phyloP scores from a whole-genome alignment of 2,329 filamentous ascomycete genomes.

The Huntiella decipiens region DNA sequence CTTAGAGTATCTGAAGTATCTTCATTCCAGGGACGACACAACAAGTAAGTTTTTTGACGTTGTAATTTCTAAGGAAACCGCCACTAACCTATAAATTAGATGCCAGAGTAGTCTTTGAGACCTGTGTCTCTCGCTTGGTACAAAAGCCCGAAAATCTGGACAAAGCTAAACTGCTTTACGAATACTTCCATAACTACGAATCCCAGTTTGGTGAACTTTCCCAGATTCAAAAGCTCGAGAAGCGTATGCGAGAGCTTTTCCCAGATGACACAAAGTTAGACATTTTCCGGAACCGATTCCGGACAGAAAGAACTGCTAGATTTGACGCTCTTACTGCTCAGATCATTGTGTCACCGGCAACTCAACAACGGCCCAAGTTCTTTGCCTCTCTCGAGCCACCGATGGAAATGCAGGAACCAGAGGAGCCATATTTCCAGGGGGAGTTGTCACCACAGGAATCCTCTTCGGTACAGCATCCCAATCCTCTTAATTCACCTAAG shows the following conservation, averaged over 20 bases:
- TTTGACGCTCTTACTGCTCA: constrained; percentile 74
- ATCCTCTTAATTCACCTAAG: constrained; percentile 36
- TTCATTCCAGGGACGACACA: constrained; percentile 80
- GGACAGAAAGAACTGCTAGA: constrained; percentile 29
- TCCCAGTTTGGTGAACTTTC: constrained; percentile 82
- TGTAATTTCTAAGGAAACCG: constrained; percentile 11
- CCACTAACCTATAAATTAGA: constrained; percentile 31
- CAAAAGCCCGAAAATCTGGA: constrained; percentile 53
- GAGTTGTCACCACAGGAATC: constrained; percentile 18
- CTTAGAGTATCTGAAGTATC: constrained; percentile 86
- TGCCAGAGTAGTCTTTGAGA: constrained; percentile 90
- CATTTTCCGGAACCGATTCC: constrained; percentile 60
- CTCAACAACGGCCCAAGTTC: constrained; percentile 54
- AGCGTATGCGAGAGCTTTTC: constrained; percentile 84
- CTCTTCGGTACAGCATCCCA: constrained; percentile 21
- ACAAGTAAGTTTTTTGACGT: constrained; percentile 49
- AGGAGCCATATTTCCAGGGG: constrained; percentile 19
- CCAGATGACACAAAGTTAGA: constrained; percentile 63
- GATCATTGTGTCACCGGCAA: constrained; percentile 61
- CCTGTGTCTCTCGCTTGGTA: constrained; percentile 65
- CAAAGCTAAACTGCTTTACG: constrained; percentile 70
- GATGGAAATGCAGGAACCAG: constrained; percentile 23
- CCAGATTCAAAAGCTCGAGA: constrained; percentile 79
- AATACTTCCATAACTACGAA: constrained; percentile 90
- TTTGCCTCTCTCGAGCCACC: constrained; percentile 35